Evolutionary conservation across 1,284 basidiomycete genomes (phyloP).

Genomic region (Puccinia polysora): DNA sequence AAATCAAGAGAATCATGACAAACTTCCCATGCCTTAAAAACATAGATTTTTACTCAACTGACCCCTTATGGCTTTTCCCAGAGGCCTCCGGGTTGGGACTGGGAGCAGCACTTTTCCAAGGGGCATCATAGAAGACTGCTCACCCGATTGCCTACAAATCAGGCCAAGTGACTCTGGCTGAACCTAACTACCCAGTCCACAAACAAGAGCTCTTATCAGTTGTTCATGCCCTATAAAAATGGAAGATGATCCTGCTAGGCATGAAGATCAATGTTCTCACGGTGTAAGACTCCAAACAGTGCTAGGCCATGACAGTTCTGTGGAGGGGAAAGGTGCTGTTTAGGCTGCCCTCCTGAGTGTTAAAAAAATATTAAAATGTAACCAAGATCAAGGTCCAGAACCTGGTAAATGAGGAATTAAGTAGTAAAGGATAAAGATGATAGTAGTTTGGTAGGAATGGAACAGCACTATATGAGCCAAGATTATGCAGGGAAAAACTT

Average conservation of each 20-base stretch:
- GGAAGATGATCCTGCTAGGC: slow-evolving; percentile 49
- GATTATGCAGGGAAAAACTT: too few relatives aligned
- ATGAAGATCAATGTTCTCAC: slow-evolving; percentile 53
- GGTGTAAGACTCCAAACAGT: too few relatives aligned
- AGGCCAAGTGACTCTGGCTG: neutral
- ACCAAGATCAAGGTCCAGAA: too few relatives aligned
- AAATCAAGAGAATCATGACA: neutral
- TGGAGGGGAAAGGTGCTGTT: too few relatives aligned
- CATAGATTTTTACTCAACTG: neutral
- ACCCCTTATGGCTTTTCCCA: neutral
- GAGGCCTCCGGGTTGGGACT: neutral
- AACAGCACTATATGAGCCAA: too few relatives aligned
- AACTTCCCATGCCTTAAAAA: neutral
- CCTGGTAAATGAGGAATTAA: too few relatives aligned
- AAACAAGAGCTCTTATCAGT: slow-evolving; percentile 1
- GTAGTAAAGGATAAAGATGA: too few relatives aligned
- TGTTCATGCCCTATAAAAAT: slow-evolving; percentile 45
- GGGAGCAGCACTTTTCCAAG: neutral
- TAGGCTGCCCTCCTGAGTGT: too few relatives aligned
- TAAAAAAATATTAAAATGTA: too few relatives aligned
- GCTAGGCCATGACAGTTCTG: too few relatives aligned
- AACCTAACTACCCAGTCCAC: neutral
- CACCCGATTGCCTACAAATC: neutral
- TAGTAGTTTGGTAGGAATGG: too few relatives aligned
- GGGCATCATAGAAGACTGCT: neutral